Evolutionary conservation across 2,329 filamentous ascomycete genomes (phyloP), one percentile per base, ranked within the genome.

Genomic region (Aspergillus pseudonomiae): DNA sequence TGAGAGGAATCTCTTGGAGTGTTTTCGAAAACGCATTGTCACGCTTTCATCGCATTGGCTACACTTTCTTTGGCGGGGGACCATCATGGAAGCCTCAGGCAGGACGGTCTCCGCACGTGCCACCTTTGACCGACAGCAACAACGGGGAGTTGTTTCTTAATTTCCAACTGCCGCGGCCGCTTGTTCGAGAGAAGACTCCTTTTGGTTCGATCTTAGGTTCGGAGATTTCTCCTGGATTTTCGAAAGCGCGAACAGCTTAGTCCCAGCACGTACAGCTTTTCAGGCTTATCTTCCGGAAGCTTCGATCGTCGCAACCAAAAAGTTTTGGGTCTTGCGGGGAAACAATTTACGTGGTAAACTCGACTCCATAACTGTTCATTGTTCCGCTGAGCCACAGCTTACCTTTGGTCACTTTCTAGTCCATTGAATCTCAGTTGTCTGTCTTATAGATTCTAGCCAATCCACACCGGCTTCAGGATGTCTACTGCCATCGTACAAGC

Each of bases 401-500:
- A 32, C n/a, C 32, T 30, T 24, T 30, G 11, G 30, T 57, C 19
- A 56, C 19, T 16, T 43, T n/a, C 21, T 36, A 62, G 11, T 16
- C n/a, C 24, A 39, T 43, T 46, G 43, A 45, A 41, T 6, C 6
- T 28, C 12, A 12, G 36, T 24, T 30, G 39, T 48, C 41, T 39
- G 10, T 36, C 11, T 26, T n/a, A 53, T 16, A n/a, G 28, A 12
- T 34, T 19, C 14, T 6, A 34, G 28, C 26, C 19, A 26, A 43
- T 41, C 34, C 14, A 28, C 41, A n/a, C 61, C 45, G 67, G 57
- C 52, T 50, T n/a, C 63, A 69, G 61, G 62, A 80, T 80, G 78
- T 80, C 80, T 19, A 72, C 75, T 64, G 78, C 81, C 46, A 71
- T 81, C 58, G 69, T 82, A 57, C 73, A 77, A 56, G 78, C 81